Evolutionary conservation across 2,329 filamentous ascomycete species (phyloP).

Genomic region (Epichloe festucae): DNA sequence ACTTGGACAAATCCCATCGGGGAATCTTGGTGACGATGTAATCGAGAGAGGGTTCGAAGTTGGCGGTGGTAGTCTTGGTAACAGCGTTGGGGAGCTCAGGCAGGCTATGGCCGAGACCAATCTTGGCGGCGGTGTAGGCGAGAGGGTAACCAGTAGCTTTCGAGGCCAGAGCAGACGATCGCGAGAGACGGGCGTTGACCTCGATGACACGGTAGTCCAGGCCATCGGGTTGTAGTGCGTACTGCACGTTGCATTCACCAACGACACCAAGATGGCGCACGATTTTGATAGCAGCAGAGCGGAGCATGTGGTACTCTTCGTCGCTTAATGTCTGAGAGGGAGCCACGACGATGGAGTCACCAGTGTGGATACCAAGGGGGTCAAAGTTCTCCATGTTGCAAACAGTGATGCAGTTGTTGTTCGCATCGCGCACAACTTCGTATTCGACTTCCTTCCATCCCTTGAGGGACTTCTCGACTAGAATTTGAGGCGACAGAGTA

Average conservation of each 20-base stretch:
- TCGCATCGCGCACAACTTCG: conserved; percentile 90
- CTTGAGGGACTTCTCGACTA: conserved; percentile 97
- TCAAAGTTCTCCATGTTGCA: conserved; percentile 84
- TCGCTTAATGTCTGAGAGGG: conserved; percentile 94
- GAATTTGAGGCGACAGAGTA: conserved; percentile 85
- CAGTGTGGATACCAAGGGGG: conserved; percentile 91
- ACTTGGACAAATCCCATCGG: conserved; percentile 96
- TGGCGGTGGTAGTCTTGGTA: conserved; percentile 95
- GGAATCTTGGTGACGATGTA: conserved; percentile 99
- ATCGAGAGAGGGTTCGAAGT: conserved; percentile 94
- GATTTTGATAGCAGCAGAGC: conserved; percentile 94
- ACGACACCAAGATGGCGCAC: conserved; percentile 93
- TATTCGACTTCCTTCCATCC: conserved; percentile 99
- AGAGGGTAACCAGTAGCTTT: conserved; percentile 97
- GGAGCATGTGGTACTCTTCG: conserved; percentile 99
- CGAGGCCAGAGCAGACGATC: conserved; percentile 90
- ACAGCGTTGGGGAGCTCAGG: conserved; percentile 96
- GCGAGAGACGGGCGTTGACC: conserved; percentile 95
- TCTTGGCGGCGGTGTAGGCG: conserved; percentile 96
- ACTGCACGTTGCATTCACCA: conserved; percentile 97
- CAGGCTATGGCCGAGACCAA: conserved; percentile 87
- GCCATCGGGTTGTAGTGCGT: conserved; percentile 89
- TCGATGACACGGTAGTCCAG: conserved; percentile 98
- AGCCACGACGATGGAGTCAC: conserved; percentile 96
- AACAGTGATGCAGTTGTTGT: conserved; percentile 98